Base-by-base conservation (phyloP, 208 protist species). In the Trypanosoma theileri region DNA sequence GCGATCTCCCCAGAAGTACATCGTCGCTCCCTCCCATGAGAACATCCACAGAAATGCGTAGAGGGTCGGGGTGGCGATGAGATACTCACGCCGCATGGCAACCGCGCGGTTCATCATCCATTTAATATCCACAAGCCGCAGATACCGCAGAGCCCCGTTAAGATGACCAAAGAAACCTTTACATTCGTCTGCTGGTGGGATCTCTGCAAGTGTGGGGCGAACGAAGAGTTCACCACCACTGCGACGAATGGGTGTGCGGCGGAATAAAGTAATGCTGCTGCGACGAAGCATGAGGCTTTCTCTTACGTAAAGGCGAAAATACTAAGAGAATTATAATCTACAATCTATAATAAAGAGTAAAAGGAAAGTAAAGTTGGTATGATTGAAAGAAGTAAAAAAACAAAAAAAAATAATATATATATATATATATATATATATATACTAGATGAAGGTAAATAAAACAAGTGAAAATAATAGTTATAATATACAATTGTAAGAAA, bases 71-170 rank as follows among this genome's bases (percentile, higher is more conserved):
- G 88, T 79, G 41, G 88, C 77, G 64, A 96, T 93, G 75, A 93
- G 92, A 75, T 94, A 80, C 75, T 96, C 91, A 51, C 88, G 91
- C 60, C 80, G 83, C 51, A 94, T 77, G 45, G 84, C 86, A 3
- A 96, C 88, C 44, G 84, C 72, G 59, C 91, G 91, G 86, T 94
- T 94, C 86, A 94, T 92, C 81, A 94, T 89, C 88, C 91, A 96
- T 82, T 93, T 93, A 62, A 92, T 78, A 67, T 96, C 91, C 12
- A 96, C 52, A n/a, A 96, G 71, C 54, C 91, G 91, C 45, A 82
- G 63, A 16, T 79, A 65, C 68, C 72, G 75, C 16, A 86, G 59
- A 16, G 73, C 60, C n/a, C 84, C 86, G 67, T 93, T 96, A 59
- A 89, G 83, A 26, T 68, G 73, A 51, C 88, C 88, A 64, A 92